phyloP scores from a whole-genome alignment of 306 rosid species.

The Arachis stenosperma region DNA sequence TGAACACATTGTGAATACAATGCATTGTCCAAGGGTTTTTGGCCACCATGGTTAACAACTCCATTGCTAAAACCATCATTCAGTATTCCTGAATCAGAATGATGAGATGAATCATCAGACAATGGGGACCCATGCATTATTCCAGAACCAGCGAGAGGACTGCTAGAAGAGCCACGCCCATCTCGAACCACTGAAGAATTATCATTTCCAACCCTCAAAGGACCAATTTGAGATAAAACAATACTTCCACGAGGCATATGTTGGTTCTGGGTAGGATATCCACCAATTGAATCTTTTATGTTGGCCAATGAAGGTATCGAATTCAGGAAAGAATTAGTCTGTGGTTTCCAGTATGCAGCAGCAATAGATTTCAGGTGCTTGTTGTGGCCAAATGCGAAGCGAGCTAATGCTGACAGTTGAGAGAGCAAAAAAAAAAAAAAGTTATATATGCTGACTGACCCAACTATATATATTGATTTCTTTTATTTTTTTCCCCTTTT shows the following conservation, averaged over 20 bases:
- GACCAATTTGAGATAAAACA: slow-evolving; percentile 85
- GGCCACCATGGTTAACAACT: slow-evolving; percentile 61
- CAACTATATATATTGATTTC: neutral
- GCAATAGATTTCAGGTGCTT: slow-evolving; percentile 92
- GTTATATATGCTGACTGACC: neutral
- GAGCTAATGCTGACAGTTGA: slow-evolving; percentile 70
- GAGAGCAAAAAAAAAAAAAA: slow-evolving; percentile 3
- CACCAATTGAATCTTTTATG: slow-evolving; percentile 60
- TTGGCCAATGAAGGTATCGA: slow-evolving; percentile 82
- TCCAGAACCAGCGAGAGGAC: slow-evolving; percentile 84
- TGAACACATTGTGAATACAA: slow-evolving; percentile 84
- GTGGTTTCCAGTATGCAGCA: slow-evolving; percentile 93
- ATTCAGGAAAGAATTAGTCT: slow-evolving; percentile 70
- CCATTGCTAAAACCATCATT: slow-evolving; percentile 90
- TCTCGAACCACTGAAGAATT: slow-evolving; percentile 68
- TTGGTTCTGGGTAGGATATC: slow-evolving; percentile 57
- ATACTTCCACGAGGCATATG: slow-evolving; percentile 63
- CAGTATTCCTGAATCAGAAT: slow-evolving; percentile 92
- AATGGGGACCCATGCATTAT: slow-evolving; percentile 94
- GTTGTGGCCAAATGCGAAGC: slow-evolving; percentile 97
- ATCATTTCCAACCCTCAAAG: slow-evolving; percentile 79
- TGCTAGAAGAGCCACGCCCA: slow-evolving; percentile 81
- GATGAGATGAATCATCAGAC: slow-evolving; percentile 91
- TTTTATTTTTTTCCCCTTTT: neutral
- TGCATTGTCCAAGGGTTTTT: slow-evolving; percentile 69